Evolutionary conservation across 148 eudicot genomes (phyloP).

Genomic region (Nepenthes mirabilis): DNA sequence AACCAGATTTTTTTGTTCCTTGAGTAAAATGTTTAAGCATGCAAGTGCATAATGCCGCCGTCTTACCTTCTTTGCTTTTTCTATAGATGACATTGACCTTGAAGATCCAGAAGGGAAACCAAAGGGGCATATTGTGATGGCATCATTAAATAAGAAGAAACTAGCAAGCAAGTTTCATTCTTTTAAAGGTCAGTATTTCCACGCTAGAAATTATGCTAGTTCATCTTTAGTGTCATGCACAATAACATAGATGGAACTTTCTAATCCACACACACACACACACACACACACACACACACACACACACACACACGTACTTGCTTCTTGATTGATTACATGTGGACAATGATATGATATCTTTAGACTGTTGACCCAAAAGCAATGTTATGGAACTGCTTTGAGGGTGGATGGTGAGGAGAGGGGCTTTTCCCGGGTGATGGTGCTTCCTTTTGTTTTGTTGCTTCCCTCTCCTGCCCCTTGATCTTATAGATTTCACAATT

Average conservation of each 20-base stretch:
- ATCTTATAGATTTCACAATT: background rate
- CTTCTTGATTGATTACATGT: too few species aligned
- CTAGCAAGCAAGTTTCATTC: conserved; percentile 69
- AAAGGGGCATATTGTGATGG: conserved; percentile 56
- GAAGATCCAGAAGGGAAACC: conserved; percentile 63
- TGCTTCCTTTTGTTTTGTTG: too few species aligned
- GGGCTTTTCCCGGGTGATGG: too few species aligned
- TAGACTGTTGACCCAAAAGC: too few species aligned
- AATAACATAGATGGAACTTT: background rate
- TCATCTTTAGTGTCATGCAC: too few species aligned
- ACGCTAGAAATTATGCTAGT: background rate
- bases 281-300: too few species aligned
- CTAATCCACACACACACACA: background rate
- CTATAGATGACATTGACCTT: conserved; percentile 78
- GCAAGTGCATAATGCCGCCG: conserved; percentile 1
- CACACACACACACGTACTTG: too few species aligned
- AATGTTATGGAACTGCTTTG: too few species aligned
- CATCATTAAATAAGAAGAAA: conserved; percentile 66
- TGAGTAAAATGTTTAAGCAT: too few species aligned
- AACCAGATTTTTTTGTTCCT: background rate
- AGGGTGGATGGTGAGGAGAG: background rate
- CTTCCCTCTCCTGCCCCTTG: too few species aligned
- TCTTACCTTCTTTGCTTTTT: conserved; percentile 6
- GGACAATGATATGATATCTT: too few species aligned
- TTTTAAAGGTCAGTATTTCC: conserved; percentile 48